Percentiles rank a stretch among this genome's conserved stretches.
Conservation (phyloP, 2,329 filamentous ascomycete genomes). For the Monosporascus sp. region DNA sequence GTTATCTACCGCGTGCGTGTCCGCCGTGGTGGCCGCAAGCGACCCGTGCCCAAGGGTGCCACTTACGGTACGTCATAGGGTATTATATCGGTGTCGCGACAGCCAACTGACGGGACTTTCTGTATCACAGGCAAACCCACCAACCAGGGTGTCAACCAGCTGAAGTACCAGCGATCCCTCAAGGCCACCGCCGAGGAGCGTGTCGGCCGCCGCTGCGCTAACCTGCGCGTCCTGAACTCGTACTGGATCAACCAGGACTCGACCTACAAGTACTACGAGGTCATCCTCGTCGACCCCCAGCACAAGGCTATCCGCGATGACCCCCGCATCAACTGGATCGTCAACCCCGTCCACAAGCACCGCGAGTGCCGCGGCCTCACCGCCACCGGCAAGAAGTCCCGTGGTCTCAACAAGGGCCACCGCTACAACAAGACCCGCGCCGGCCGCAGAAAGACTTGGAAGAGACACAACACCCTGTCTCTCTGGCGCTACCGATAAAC, state of each 20-base stretch:
- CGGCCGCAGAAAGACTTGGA: constrained; percentile 99
- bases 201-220: constrained; percentile 98
- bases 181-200: constrained; percentile 98
- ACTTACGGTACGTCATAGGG: constrained; percentile 73
- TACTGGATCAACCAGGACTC: constrained; percentile 99
- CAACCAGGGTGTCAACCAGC: constrained; percentile 99
- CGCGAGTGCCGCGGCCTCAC: constrained; percentile 97
- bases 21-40: constrained; percentile 98
- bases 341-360: constrained; percentile 99
- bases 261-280: constrained; percentile 99
- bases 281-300: constrained; percentile 99
- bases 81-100: not conserved
- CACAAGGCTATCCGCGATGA: constrained; percentile 99
- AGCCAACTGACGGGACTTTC: constrained; percentile 9
- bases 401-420: constrained; percentile 99
- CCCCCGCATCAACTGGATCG: constrained; percentile 99
- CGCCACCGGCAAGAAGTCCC: constrained; percentile 98
- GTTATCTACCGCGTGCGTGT: constrained; percentile 99
- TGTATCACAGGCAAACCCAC: constrained; percentile 84
- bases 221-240: constrained; percentile 98
- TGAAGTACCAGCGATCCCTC: constrained; percentile 99
- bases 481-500: constrained; percentile 95
- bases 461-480: constrained; percentile 98
- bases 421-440: constrained; percentile 97
- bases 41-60: constrained; percentile 92